These are phyloP conservation scores for Hypoxylon rubiginosum DNA, from an alignment of 2,329 filamentous ascomycete species.

Conservation along the genomic window DNA sequence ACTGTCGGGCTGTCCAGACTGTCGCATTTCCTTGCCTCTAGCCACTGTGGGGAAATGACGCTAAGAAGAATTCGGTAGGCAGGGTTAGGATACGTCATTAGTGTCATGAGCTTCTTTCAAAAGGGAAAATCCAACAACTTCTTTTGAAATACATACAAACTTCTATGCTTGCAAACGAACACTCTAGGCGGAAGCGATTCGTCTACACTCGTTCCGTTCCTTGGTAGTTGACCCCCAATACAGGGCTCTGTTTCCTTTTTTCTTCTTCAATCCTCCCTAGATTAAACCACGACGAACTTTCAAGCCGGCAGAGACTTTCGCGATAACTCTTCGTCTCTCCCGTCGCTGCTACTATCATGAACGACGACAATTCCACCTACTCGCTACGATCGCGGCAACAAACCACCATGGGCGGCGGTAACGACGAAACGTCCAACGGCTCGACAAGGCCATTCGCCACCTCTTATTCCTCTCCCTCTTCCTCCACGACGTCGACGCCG, in stretches of 20 bases:
- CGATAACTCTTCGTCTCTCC: neutral
- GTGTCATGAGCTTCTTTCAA: neutral
- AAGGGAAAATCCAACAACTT: neutral
- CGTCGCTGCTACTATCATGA: conserved; percentile 40
- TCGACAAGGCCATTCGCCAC: conserved; percentile 19
- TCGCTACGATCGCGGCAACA: conserved; percentile 46
- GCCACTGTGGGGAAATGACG: neutral
- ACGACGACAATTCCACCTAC: conserved; percentile 36
- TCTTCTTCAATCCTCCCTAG: neutral
- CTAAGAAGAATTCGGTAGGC: neutral
- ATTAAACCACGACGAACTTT: neutral
- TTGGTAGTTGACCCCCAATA: neutral
- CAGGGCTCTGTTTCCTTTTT: neutral
- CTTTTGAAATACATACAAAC: neutral
- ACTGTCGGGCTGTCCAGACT: too few relatives aligned
- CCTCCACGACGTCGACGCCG: conserved; percentile 26
- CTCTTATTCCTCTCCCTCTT: conserved; percentile 23
- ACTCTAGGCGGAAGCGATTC: neutral
- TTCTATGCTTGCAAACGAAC: neutral
- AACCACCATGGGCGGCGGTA: conserved; percentile 41
- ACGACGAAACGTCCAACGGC: conserved; percentile 24
- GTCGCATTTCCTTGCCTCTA: too few relatives aligned
- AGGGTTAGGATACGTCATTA: conserved; percentile 1
- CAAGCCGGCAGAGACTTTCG: neutral
- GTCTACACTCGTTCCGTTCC: neutral